phyloP scores from a whole-genome alignment of 805 yeast genomes.

The Wickerhamomyces kurtzmanii region DNA sequence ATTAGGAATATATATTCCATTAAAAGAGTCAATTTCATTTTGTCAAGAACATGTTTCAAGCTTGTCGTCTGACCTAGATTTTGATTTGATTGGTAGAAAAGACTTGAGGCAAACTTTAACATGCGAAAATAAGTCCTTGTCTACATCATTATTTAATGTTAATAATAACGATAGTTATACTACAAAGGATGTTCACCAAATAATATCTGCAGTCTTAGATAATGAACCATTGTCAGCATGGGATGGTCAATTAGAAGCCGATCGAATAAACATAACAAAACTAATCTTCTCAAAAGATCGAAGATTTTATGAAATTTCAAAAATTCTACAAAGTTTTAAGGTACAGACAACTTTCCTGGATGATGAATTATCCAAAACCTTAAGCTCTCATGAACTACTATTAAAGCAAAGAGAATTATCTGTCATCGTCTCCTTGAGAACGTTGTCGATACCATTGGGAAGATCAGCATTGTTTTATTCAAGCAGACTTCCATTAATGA shows the following conservation, averaged over 20 bases:
- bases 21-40: conserved; percentile 51
- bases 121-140: neutral
- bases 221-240: conserved; percentile 45
- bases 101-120: conserved; percentile 36
- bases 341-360: conserved; percentile 39
- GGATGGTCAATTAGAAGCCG: conserved; percentile 67
- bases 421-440: conserved; percentile 53
- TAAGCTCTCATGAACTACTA: conserved; percentile 48
- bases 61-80: conserved; percentile 32
- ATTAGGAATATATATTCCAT: conserved; percentile 56
- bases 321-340: conserved; percentile 59
- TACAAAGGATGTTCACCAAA: conserved; percentile 31
- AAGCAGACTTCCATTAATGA: conserved; percentile 65
- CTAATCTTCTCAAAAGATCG: conserved; percentile 71
- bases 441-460: conserved; percentile 70
- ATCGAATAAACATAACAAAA: conserved; percentile 55
- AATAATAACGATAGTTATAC: conserved; percentile 1
- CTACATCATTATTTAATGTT: neutral
- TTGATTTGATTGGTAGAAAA: conserved; percentile 56
- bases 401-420: conserved; percentile 50
- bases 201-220: conserved; percentile 27
- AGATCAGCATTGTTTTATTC: conserved; percentile 65
- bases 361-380: conserved; percentile 18
- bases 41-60: conserved; percentile 41
- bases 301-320: conserved; percentile 68